phyloP scores from a whole-genome alignment of 768 basidiomycete species.

The Trametes meyenii region DNA sequence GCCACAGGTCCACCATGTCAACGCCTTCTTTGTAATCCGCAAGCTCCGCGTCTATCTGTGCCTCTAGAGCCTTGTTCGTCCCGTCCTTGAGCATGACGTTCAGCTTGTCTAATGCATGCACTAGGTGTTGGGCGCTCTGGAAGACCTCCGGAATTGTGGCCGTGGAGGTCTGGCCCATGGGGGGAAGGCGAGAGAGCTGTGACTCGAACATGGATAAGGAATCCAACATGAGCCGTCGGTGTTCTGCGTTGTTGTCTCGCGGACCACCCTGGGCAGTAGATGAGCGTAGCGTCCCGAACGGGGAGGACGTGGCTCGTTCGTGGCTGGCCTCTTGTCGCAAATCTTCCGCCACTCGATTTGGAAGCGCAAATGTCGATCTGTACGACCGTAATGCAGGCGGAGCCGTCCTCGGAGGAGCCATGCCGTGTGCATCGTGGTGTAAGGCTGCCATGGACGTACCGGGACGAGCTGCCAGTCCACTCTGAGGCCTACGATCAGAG shows the following conservation, averaged over 20 bases:
- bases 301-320: slow-evolving; percentile 25
- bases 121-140: slow-evolving; percentile 63
- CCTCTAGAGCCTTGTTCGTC: slow-evolving; percentile 63
- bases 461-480: slow-evolving; percentile 22
- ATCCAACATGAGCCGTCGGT: slow-evolving; percentile 71
- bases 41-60: slow-evolving; percentile 78
- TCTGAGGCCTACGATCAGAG: slow-evolving; percentile 12
- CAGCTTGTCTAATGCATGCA: slow-evolving; percentile 65
- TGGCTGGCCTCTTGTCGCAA: slow-evolving; percentile 4
- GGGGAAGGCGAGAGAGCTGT: slow-evolving; percentile 59
- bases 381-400: slow-evolving; percentile 45
- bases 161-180: slow-evolving; percentile 42
- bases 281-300: slow-evolving; percentile 16
- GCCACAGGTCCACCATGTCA: slow-evolving; percentile 64
- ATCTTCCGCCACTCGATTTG: slow-evolving; percentile 9
- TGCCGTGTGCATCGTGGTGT: slow-evolving; percentile 30
- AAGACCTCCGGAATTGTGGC: slow-evolving; percentile 55
- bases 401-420: slow-evolving; percentile 40
- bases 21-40: slow-evolving; percentile 41
- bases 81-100: slow-evolving; percentile 61
- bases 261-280: slow-evolving; percentile 18
- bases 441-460: slow-evolving; percentile 42
- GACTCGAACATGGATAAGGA: slow-evolving; percentile 70
- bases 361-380: slow-evolving; percentile 43
- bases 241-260: slow-evolving; percentile 46